phyloP scores from a whole-genome alignment of 805 yeast species.

The Wickerhamomyces chaumierensis region DNA sequence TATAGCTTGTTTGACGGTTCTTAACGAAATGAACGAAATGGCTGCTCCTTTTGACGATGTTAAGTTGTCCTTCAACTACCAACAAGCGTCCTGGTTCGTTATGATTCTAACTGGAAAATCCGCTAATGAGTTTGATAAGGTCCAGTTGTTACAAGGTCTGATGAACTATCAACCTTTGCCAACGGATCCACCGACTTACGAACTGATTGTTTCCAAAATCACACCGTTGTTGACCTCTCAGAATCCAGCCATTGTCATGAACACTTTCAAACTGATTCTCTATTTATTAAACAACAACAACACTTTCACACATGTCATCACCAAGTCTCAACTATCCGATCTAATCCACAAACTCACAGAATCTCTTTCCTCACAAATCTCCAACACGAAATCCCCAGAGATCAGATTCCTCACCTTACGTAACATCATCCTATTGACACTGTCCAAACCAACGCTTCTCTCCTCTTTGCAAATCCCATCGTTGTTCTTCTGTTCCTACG shows the following conservation, averaged over 20 bases:
- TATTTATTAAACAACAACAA: constrained; percentile 65
- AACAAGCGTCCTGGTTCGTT: constrained; percentile 31
- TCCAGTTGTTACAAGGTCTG: constrained; percentile 52
- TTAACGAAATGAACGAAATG: constrained; percentile 51
- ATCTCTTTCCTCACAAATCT: constrained; percentile 54
- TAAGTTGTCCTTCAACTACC: constrained; percentile 40
- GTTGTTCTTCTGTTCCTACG: constrained; percentile 70
- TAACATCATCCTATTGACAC: constrained; percentile 64
- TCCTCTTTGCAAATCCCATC: constrained; percentile 64
- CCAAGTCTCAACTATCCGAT: constrained; percentile 31
- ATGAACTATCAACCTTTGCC: constrained; percentile 64
- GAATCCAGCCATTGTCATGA: constrained; percentile 71
- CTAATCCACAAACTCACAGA: constrained; percentile 56
- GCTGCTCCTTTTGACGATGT: too few species aligned
- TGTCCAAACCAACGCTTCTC: constrained; percentile 51
- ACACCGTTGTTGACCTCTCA: constrained; percentile 70
- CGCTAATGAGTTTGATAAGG: constrained; percentile 76
- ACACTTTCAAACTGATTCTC: constrained; percentile 59
- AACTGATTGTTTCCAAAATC: constrained; percentile 47
- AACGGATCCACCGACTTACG: constrained; percentile 55
- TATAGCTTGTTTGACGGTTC: constrained; percentile 59
- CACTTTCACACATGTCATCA: constrained; percentile 57
- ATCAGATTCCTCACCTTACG: constrained; percentile 73
- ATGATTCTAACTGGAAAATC: constrained; percentile 15
- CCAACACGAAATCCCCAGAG: constrained; percentile 64